Evolutionary conservation across 768 basidiomycete species (phyloP).

Genomic region (Phylloporus rhodoxanthus): DNA sequence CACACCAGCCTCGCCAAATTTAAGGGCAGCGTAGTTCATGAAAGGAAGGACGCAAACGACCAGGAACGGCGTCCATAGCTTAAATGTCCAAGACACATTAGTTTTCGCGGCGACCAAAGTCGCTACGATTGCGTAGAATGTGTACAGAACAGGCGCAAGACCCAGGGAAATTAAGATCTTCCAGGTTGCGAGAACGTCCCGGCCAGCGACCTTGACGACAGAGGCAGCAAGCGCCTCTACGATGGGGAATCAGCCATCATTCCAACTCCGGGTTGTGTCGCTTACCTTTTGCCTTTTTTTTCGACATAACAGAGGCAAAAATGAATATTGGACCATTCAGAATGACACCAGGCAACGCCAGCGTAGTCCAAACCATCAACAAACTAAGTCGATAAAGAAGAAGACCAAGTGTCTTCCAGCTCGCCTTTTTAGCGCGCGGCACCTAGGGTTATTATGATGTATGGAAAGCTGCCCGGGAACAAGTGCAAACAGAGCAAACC

Average conservation of each 20-base stretch:
- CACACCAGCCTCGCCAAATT: slow-evolving; percentile 97
- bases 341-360: slow-evolving; percentile 87
- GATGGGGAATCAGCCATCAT: not conserved
- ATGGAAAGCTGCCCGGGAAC: slow-evolving; percentile 1
- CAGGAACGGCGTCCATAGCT: slow-evolving; percentile 70
- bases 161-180: slow-evolving; percentile 92
- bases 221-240: slow-evolving; percentile 94
- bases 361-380: slow-evolving; percentile 70
- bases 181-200: slow-evolving; percentile 97
- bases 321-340: slow-evolving; percentile 93
- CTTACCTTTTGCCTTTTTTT: slow-evolving; percentile 81
- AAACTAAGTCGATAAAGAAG: slow-evolving; percentile 77
- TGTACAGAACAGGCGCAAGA: slow-evolving; percentile 82
- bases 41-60: slow-evolving; percentile 73
- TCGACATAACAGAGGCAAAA: slow-evolving; percentile 80
- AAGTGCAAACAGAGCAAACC: slow-evolving; percentile 34
- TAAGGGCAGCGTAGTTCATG: slow-evolving; percentile 88
- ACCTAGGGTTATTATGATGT: slow-evolving; percentile 43
- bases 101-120: slow-evolving; percentile 66
- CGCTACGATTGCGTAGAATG: slow-evolving; percentile 75
- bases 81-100: slow-evolving; percentile 55
- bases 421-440: slow-evolving; percentile 76
- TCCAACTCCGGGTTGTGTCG: not conserved
- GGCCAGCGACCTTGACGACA: slow-evolving; percentile 89
- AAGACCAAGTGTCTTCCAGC: slow-evolving; percentile 82